Base-by-base conservation (phyloP, 257 asterid genomes). In the Gentiana straminea region DNA sequence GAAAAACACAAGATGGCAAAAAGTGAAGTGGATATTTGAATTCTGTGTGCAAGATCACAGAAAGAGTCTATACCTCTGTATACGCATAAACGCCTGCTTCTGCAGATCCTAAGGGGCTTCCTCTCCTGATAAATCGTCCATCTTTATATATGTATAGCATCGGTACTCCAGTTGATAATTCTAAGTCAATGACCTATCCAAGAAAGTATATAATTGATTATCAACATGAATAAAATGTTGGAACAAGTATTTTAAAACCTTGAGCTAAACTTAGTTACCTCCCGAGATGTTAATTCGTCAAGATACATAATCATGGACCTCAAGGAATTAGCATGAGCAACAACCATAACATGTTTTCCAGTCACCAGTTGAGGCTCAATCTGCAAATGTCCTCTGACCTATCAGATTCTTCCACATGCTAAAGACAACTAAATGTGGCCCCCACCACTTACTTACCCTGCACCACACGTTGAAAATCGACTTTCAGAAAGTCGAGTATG, bases 301-400 rank as follows among this genome's bases (percentile, higher is more conserved):
- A 90, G 96, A 79, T 90, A 90, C 97, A 86, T 86, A 49, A 90
- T 77, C 62, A 84, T 86, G 71, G 97, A 90, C 76, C 97, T 82
- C 73, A 86, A 68, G 32, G 96, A 90, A 77, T 86, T 90, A 33
- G 95, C 95, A 71, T 86, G 97, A 68, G 97, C 97, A 32, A 84
- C 95, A 43, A 90, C 86, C 96, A 90, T 84, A 57, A 90, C 79
- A 68, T 90, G 81, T 55, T 68, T 78, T 64, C 96, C 94, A 44
- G 33, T 64, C 81, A 73, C 33, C 67, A 90, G 94, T 64, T 58
- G 77, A 38, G 97, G 96, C 65, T 84, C 94, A 69, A 90, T 84
- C 97, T 89, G 90, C 66, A 67, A 67, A 60, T 53, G 8, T 15
- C 56, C 12, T 43, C 35, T 51, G 32, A 53, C 43, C 43, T 51